Evolutionary conservation across 306 rosid genomes (phyloP).

Genomic region (Hippophae gyantsensis): DNA sequence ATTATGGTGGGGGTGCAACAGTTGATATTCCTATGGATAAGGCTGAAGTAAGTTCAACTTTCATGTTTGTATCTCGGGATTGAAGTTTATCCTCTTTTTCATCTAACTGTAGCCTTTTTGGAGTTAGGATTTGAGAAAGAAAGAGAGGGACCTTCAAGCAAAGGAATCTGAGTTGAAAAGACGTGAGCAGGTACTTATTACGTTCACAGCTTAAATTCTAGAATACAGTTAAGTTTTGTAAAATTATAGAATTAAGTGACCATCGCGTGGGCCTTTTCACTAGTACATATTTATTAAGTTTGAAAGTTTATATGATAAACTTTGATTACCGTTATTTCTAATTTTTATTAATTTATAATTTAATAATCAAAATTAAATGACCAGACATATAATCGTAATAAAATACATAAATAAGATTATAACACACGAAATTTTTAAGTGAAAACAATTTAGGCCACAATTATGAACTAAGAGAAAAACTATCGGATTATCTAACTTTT

Average conservation of each 20-base stretch:
- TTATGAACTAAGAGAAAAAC: too few relatives aligned
- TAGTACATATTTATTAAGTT: too few relatives aligned
- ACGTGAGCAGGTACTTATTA: conserved; percentile 67
- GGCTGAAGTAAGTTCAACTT: conserved; percentile 34
- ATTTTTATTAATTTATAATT: too few relatives aligned
- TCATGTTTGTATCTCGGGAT: conserved; percentile 2
- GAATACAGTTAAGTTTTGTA: not conserved
- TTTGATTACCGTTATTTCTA: too few relatives aligned
- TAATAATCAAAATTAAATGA: too few relatives aligned
- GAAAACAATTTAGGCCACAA: too few relatives aligned
- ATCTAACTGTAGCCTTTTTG: conserved; percentile 19
- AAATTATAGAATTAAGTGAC: not conserved
- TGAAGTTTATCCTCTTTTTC: conserved; percentile 5
- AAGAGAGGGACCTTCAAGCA: conserved; percentile 97
- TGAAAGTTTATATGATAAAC: too few relatives aligned
- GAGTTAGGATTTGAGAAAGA: conserved; percentile 70
- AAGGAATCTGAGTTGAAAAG: conserved; percentile 79
- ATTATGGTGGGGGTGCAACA: conserved; percentile 64
- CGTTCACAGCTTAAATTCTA: conserved; percentile 5
- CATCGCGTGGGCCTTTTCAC: too few relatives aligned
- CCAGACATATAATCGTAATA: too few relatives aligned
- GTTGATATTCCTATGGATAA: conserved; percentile 78
- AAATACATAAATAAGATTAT: too few relatives aligned
- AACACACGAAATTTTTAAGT: too few relatives aligned
- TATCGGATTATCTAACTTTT: too few relatives aligned